These are phyloP conservation scores for Phallus indusiatus DNA, from an alignment of 768 basidiomycete genomes.

Conservation along the genomic window DNA sequence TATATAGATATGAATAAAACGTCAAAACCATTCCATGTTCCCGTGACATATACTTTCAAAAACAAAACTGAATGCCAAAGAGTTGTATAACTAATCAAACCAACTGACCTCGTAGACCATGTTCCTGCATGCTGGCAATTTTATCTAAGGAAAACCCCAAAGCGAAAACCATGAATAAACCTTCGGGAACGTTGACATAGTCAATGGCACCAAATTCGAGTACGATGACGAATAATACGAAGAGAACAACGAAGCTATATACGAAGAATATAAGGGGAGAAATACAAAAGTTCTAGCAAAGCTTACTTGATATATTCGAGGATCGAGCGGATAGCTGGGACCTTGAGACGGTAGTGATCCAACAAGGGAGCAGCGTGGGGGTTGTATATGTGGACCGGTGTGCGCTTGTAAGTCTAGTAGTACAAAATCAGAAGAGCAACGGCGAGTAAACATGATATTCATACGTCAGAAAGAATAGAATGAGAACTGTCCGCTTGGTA, in stretches of 20 bases:
- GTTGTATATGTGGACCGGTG: constrained; percentile 88
- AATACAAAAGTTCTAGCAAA: neutral
- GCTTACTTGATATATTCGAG: constrained; percentile 80
- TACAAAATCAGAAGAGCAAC: neutral
- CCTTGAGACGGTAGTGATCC: constrained; percentile 93
- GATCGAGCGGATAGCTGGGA: constrained; percentile 83
- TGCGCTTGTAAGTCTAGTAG: constrained; percentile 83
- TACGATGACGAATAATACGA: constrained; percentile 68
- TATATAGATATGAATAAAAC: constrained; percentile 82
- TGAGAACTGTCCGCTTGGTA: constrained; percentile 85
- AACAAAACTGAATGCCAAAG: neutral
- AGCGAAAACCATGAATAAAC: constrained; percentile 59
- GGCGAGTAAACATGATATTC: constrained; percentile 17
- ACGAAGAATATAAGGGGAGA: neutral
- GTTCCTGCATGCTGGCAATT: constrained; percentile 91
- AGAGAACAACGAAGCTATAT: constrained; percentile 66
- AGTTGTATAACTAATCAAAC: neutral
- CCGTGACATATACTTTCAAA: constrained; percentile 5
- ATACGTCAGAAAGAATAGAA: constrained; percentile 82
- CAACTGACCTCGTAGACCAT: constrained; percentile 70
- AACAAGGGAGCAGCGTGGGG: constrained; percentile 89
- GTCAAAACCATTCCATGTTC: constrained; percentile 74
- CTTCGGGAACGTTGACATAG: constrained; percentile 55
- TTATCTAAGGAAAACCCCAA: constrained; percentile 85
- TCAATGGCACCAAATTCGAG: constrained; percentile 64